A percentile compares a stretch with the other conserved stretches of the same genome.
Conservation (phyloP, 106 monocot species). For the Platanthera guangdongensis region DNA sequence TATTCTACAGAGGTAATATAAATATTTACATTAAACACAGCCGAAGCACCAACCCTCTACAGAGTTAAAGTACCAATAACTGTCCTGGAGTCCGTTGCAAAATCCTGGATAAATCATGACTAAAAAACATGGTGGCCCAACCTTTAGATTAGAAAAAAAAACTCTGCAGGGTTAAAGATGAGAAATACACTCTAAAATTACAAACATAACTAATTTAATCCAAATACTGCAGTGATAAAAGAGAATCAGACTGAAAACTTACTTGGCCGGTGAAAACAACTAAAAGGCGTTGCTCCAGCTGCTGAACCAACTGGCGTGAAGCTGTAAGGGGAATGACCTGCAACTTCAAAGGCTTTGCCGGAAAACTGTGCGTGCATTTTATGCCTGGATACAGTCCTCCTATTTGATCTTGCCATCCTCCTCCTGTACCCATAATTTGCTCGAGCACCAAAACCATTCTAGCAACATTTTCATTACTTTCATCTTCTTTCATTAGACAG, state of each 20-base stretch:
- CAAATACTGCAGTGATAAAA: not conserved
- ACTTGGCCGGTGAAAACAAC: slow-evolving; percentile 98
- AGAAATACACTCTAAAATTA: too few species aligned
- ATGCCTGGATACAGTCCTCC: slow-evolving; percentile 91
- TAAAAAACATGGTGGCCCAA: too few species aligned
- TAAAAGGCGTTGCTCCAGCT: slow-evolving; percentile 70
- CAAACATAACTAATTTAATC: not conserved
- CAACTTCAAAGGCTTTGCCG: slow-evolving; percentile 63
- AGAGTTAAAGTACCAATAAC: too few species aligned
- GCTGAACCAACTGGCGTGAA: slow-evolving; percentile 40
- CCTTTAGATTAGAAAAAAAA: too few species aligned
- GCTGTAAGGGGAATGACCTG: slow-evolving; percentile 62
- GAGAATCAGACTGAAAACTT: slow-evolving; percentile 3
- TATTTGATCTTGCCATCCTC: slow-evolving; percentile 99
- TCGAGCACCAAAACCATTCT: slow-evolving; percentile 80
- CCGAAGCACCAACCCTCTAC: too few species aligned
- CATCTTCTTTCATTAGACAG: slow-evolving; percentile 76
- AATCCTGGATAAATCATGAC: too few species aligned
- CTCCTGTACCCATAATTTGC: slow-evolving; percentile 97
- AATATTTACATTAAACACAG: too few species aligned
- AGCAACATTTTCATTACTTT: slow-evolving; percentile 83
- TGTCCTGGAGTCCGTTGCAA: too few species aligned
- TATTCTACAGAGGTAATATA: too few species aligned
- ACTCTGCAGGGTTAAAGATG: too few species aligned
- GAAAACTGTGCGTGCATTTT: slow-evolving; percentile 82